Evolutionary conservation across 176 grass and related monocot species (phyloP), one percentile per base, ranked within the genome.

Genomic region (Elymus sibiricus): DNA sequence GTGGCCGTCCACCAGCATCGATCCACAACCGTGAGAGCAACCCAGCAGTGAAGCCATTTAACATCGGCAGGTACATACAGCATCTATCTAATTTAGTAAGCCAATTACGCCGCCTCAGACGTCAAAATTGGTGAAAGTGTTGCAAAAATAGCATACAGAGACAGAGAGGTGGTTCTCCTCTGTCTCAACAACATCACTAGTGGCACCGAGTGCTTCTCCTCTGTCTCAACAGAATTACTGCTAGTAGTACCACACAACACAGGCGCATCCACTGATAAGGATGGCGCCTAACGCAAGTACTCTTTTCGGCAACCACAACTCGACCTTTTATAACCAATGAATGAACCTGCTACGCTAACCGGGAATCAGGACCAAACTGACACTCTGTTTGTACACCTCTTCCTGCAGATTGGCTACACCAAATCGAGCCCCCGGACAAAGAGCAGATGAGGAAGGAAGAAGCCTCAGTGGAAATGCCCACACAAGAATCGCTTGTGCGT

Each of bases 21-120:
- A 84, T 84, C 38, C 38, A 34, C 16, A 31, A 74, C 34, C 13
- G 55, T 44, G 67, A 80, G 67, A 80, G 32, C 67, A 80, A 65
- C 76, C 56, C 13, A 75, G 17, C 32, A n/a, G 63, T 43, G 13
- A 76, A 42, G 6, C 78, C 39, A 31, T 76, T 40, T 26, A 60
- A 67, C 21, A 29, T 11, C 0, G 26, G 27, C 44, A 28, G 47
- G 21, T 76, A 67, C 69, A 65, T 31, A 64, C 51, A 79, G 40
- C 82, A 67, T 66, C 42, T 68, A 85, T 58, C 73, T 47, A 84
- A 72, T 75, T 49, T 29, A 46, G 82, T 69, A 60, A 89, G 61
- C 6, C 25, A 27, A 43, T 46, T 85, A 85, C 26, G 7, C 69
- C 39, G 15, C 69, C 47, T 29, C 11, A 0, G 13, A 38, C 39